Evolutionary conservation across 2,329 filamentous ascomycete species (phyloP).

Genomic region (Cercospora brassicicola): DNA sequence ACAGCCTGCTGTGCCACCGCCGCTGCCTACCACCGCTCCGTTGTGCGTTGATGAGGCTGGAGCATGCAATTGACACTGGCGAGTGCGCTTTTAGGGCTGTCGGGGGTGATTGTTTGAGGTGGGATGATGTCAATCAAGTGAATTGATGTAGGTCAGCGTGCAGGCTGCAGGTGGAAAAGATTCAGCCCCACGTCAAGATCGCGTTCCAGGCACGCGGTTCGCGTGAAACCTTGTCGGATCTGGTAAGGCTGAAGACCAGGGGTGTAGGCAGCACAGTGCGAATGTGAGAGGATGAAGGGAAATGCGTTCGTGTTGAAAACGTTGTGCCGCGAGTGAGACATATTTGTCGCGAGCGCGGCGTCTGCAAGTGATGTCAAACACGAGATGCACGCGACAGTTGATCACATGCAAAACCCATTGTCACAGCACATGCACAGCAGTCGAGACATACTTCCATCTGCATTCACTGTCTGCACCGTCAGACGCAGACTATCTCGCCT

Average conservation of each 20-base stretch:
- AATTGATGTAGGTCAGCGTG: background rate
- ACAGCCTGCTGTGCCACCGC: conserved; percentile 5
- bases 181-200: conserved; percentile 10
- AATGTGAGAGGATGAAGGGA: background rate
- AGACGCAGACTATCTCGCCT: conserved; percentile 48
- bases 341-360: background rate
- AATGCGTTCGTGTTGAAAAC: background rate
- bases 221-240: conserved; percentile 5
- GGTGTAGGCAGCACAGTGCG: background rate
- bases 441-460: background rate
- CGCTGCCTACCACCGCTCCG: background rate
- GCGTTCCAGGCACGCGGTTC: conserved; percentile 10
- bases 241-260: conserved; percentile 4
- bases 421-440: conserved; percentile 4
- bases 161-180: conserved; percentile 7
- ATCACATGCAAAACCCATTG: conserved; percentile 3
- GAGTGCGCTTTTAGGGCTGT: background rate
- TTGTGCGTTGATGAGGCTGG: background rate
- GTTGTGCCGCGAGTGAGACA: background rate
- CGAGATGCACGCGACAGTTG: background rate
- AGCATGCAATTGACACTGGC: background rate
- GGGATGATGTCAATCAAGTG: conserved; percentile 5
- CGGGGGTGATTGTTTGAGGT: background rate
- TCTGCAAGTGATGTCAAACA: background rate
- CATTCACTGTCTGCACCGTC: background rate